phyloP scores from a whole-genome alignment of 2,329 filamentous ascomycete genomes.

The Fusarium decemcellulare region DNA sequence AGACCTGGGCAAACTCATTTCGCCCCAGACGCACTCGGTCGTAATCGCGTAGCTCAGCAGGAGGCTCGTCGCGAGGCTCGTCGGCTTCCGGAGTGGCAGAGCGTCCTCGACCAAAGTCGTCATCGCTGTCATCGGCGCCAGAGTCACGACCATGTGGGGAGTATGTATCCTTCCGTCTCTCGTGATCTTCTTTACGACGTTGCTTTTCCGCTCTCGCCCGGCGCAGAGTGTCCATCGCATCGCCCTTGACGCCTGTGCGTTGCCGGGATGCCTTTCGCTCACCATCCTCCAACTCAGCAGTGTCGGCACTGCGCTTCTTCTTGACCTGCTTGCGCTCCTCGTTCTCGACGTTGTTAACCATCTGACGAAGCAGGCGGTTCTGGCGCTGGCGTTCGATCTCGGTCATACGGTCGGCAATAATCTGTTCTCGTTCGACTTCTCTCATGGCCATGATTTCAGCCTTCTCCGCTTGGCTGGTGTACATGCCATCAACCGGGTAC shows the following conservation, averaged over 20 bases:
- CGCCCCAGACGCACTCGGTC: conserved; percentile 88
- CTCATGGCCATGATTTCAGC: conserved; percentile 86
- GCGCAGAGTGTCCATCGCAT: conserved; percentile 80
- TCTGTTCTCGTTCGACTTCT: conserved; percentile 91
- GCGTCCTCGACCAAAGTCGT: conserved; percentile 78
- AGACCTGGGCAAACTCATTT: conserved; percentile 89
- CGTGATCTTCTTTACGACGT: conserved; percentile 65
- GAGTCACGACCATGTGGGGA: conserved; percentile 53
- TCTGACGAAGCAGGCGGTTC: conserved; percentile 83
- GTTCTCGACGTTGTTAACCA: conserved; percentile 77
- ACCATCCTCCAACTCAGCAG: conserved; percentile 84
- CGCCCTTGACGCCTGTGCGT: conserved; percentile 65
- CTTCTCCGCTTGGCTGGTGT: conserved; percentile 81
- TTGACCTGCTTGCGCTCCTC: conserved; percentile 67
- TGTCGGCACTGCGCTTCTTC: conserved; percentile 84
- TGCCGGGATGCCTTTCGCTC: conserved; percentile 79
- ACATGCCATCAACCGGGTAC: conserved; percentile 92
- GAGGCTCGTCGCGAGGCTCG: conserved; percentile 77
- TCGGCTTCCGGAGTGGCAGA: conserved; percentile 73
- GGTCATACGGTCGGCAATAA: conserved; percentile 88
- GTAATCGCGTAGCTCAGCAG: conserved; percentile 83
- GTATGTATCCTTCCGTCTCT: conserved; percentile 70
- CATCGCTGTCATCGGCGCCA: conserved; percentile 78
- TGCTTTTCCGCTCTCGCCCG: conserved; percentile 74
- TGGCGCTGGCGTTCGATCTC: conserved; percentile 87